Percentiles rank a stretch among this genome's conserved stretches.
Conservation (phyloP, 805 yeast species). For the Candida maris region DNA sequence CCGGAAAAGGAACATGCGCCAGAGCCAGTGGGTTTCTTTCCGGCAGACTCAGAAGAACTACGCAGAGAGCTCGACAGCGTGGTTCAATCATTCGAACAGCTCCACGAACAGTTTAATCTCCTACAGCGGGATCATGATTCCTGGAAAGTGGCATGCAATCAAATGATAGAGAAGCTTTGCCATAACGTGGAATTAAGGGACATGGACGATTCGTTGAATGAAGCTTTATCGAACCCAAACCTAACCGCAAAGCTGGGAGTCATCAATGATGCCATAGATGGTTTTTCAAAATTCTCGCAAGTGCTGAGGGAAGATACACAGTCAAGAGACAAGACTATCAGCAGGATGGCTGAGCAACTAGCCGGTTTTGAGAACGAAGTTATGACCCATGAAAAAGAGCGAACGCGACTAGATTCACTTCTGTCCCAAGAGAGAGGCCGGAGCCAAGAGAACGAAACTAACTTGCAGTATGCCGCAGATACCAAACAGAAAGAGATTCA, state of each 20-base stretch:
- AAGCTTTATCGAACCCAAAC: not conserved
- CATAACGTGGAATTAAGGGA: not conserved
- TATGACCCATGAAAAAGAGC: too few relatives aligned
- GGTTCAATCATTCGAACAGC: constrained; percentile 12
- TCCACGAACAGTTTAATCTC: constrained; percentile 17
- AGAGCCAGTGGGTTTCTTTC: too few relatives aligned
- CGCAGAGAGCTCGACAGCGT: constrained; percentile 19
- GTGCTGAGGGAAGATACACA: not conserved
- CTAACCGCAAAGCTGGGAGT: not conserved
- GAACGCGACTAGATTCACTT: not conserved
- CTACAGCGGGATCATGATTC: constrained; percentile 16
- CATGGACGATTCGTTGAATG: not conserved
- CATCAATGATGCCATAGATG: not conserved
- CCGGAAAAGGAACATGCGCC: not conserved
- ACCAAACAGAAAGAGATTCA: not conserved
- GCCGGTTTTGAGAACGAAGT: not conserved
- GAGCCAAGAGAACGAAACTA: not conserved
- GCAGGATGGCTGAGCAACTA: not conserved
- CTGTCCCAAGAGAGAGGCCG: not conserved
- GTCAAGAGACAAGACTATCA: not conserved
- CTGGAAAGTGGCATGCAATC: constrained; percentile 11
- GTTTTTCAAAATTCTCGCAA: not conserved
- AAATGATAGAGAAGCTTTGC: constrained; percentile 8
- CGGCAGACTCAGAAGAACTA: constrained; percentile 6
- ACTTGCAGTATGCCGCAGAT: too few relatives aligned